A percentile compares a stretch with the other conserved stretches of the same genome.
These are phyloP conservation scores for Chondrostereum purpureum DNA, from an alignment of 1,284 basidiomycete species.

Conservation along the genomic window DNA sequence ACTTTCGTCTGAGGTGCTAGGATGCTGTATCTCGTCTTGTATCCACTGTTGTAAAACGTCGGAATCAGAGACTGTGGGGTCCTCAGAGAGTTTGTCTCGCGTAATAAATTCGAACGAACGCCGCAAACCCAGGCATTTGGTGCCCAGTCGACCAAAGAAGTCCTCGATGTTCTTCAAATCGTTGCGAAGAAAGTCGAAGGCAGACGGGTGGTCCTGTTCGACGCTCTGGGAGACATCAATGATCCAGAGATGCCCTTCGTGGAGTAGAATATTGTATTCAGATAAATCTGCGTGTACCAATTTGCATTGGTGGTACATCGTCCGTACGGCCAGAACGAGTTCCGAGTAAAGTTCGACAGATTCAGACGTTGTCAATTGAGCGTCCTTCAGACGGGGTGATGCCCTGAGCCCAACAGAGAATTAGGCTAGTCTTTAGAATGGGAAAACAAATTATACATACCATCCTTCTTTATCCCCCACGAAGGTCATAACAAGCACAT, in stretches of 20 bases:
- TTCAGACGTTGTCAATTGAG: conserved; percentile 50
- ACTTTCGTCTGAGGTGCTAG: conserved; percentile 14
- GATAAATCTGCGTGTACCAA: conserved; percentile 97
- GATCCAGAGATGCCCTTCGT: conserved; percentile 79
- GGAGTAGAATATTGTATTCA: conserved; percentile 96
- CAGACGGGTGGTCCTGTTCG: conserved; percentile 95
- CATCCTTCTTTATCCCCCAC: conserved; percentile 79
- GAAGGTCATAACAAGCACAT: conserved; percentile 96
- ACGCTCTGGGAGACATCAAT: conserved; percentile 99
- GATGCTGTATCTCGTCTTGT: conserved; percentile 26
- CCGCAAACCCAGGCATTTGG: conserved; percentile 73
- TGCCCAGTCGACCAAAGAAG: conserved; percentile 79
- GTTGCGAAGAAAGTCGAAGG: conserved; percentile 91
- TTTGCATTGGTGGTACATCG: conserved; percentile 86
- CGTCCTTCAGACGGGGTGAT: conserved; percentile 88
- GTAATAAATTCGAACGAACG: conserved; percentile 88
- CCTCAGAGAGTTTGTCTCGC: conserved; percentile 39
- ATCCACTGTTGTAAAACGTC: conserved; percentile 46
- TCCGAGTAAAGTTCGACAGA: conserved; percentile 72
- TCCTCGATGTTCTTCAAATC: conserved; percentile 94
- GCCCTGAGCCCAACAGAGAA: conserved; percentile 49
- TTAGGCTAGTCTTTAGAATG: conserved; percentile 4
- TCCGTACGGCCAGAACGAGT: conserved; percentile 74
- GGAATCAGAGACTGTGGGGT: conserved; percentile 19
- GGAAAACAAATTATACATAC: conserved; percentile 34